Conservation (phyloP, 495 filamentous ascomycete genomes). For the Tricharina praecox region DNA sequence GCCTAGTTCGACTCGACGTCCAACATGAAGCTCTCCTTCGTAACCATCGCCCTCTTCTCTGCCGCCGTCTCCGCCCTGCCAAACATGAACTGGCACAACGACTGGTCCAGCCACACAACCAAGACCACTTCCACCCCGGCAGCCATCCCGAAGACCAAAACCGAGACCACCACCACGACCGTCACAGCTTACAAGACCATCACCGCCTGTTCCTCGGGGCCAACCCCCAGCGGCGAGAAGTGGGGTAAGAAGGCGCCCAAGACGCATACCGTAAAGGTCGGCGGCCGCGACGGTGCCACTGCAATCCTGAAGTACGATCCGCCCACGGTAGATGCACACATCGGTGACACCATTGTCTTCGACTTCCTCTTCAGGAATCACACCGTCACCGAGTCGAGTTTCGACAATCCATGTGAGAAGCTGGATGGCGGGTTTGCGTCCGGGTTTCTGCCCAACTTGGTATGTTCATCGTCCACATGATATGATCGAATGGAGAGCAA, state of each 20-base stretch:
- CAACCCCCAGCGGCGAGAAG: not conserved
- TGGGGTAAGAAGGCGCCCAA: not conserved
- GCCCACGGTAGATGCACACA: conserved; percentile 27
- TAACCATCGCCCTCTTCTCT: not conserved
- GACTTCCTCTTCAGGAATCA: conserved; percentile 55
- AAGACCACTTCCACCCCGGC: not conserved
- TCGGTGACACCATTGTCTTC: conserved; percentile 54
- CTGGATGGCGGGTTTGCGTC: conserved; percentile 42
- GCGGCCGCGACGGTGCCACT: conserved; percentile 9
- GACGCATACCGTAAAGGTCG: conserved; percentile 22
- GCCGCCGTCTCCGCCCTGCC: not conserved
- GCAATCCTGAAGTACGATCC: conserved; percentile 19
- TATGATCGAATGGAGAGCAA: too few species aligned
- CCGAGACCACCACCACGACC: not conserved
- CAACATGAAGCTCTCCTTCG: not conserved
- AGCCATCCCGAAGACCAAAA: not conserved
- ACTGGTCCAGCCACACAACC: not conserved
- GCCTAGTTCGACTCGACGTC: not conserved
- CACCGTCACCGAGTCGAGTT: conserved; percentile 53
- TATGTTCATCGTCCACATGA: too few species aligned
- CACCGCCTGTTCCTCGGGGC: not conserved
- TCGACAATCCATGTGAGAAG: conserved; percentile 49
- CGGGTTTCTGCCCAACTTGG: conserved; percentile 50
- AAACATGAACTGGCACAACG: not conserved
- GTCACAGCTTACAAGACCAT: not conserved